Evolutionary conservation across 1,139 yeast species (phyloP).

Genomic region (Lodderomyces metapsilosis): DNA sequence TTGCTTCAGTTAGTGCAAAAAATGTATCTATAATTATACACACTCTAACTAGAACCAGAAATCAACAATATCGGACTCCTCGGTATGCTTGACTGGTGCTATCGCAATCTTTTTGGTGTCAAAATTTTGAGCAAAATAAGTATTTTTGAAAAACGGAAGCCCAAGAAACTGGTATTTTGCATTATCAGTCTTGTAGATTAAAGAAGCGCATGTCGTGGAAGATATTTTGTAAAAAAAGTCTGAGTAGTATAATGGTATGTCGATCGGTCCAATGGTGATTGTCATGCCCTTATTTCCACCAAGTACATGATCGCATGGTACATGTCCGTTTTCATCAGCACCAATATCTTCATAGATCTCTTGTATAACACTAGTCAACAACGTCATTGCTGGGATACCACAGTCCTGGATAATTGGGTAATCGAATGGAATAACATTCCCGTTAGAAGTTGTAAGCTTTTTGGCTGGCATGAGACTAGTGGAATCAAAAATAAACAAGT

Average conservation of each 20-base stretch:
- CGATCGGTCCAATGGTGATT: neutral
- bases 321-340: neutral
- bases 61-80: conserved; percentile 4
- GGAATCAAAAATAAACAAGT: conserved; percentile 8
- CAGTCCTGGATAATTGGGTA: neutral
- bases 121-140: neutral
- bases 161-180: neutral
- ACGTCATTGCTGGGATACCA: neutral
- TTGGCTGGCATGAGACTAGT: neutral
- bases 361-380: neutral
- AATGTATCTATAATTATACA: too few species aligned
- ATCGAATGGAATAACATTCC: neutral
- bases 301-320: neutral
- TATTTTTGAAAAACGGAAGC: neutral
- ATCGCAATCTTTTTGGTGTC: neutral
- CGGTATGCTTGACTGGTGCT: neutral
- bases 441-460: neutral
- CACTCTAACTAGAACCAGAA: conserved; percentile 7
- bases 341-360: neutral
- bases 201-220: neutral
- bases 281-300: neutral
- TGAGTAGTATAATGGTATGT: neutral
- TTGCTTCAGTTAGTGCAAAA: too few species aligned
- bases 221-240: neutral
- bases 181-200: neutral